phyloP scores from a whole-genome alignment of 2,329 filamentous ascomycete species.

The Penicillium sp. region DNA sequence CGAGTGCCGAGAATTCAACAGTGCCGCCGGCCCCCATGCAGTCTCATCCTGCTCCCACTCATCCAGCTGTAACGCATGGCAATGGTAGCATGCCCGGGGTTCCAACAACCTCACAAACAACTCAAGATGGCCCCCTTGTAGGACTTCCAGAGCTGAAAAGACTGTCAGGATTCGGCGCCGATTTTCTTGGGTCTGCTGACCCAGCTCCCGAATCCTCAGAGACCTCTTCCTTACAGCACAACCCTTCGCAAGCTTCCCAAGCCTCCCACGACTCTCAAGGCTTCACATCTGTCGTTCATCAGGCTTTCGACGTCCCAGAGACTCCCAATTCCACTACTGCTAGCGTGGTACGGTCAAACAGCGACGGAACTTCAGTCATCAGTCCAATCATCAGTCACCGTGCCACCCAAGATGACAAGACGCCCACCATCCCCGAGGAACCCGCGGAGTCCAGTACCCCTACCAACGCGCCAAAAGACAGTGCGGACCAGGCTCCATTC shows the following conservation, averaged over 20 bases:
- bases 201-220: constrained; percentile 18
- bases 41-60: not conserved
- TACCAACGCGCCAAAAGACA: constrained; percentile 17
- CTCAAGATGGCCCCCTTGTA: constrained; percentile 20
- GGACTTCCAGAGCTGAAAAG: constrained; percentile 46
- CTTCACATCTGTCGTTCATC: constrained; percentile 63
- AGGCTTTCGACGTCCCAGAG: constrained; percentile 64
- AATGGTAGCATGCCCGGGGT: not conserved
- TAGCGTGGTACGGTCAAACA: constrained; percentile 60
- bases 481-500: constrained; percentile 30
- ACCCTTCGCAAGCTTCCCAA: constrained; percentile 47
- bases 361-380: constrained; percentile 62
- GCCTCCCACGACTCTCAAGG: constrained; percentile 34
- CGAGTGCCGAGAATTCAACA: too few relatives aligned
- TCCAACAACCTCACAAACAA: constrained; percentile 1
- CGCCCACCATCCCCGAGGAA: constrained; percentile 60
- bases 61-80: not conserved
- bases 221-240: constrained; percentile 48
- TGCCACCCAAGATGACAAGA: constrained; percentile 43
- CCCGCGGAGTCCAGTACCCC: constrained; percentile 38
- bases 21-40: not conserved
- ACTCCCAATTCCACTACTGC: constrained; percentile 57
- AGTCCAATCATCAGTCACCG: constrained; percentile 63
- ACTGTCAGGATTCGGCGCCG: constrained; percentile 42
- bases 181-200: constrained; percentile 25